Percentiles rank a stretch among this genome's conserved stretches.
phyloP scores from a whole-genome alignment of 163 green algal genomes.

The Volvox carteri region DNA sequence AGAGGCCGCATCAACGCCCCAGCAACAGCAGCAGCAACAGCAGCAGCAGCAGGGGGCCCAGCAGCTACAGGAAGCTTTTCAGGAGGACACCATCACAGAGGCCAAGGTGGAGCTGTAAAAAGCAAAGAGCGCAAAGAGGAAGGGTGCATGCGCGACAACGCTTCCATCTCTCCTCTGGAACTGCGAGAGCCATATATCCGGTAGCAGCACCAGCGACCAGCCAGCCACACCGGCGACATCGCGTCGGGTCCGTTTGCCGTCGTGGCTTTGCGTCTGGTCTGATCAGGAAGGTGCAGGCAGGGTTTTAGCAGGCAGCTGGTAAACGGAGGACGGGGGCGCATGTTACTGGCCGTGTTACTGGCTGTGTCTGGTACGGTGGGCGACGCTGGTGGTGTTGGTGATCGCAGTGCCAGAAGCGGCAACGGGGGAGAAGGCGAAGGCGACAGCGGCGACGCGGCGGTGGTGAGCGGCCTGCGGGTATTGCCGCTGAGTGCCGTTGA shows the following conservation, averaged over 20 bases:
- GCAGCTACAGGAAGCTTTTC: too few relatives aligned
- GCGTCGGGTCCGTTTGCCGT: too few relatives aligned
- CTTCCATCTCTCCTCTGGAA: neutral
- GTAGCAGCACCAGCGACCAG: neutral
- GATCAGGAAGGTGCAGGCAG: too few relatives aligned
- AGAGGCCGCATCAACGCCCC: neutral
- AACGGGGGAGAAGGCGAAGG: too few relatives aligned
- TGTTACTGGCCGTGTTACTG: too few relatives aligned
- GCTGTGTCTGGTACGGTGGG: too few relatives aligned
- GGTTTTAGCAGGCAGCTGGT: too few relatives aligned
- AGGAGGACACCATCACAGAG: neutral
- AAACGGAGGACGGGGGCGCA: too few relatives aligned
- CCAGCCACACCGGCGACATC: neutral
- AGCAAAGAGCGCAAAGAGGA: too few relatives aligned
- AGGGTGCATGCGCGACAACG: neutral
- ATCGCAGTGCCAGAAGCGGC: neutral
- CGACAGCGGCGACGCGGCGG: neutral
- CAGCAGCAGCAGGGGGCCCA: neutral
- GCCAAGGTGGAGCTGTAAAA: neutral
- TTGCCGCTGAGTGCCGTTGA: slow-evolving; percentile 4
- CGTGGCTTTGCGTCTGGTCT: too few relatives aligned
- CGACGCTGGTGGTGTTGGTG: too few relatives aligned
- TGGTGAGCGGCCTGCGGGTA: neutral
- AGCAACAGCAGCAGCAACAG: neutral
- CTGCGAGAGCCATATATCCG: neutral